Evolutionary conservation across 805 yeast genomes (phyloP), one percentile per base, ranked within the genome.

Genomic region (Saturnispora galanensis): DNA sequence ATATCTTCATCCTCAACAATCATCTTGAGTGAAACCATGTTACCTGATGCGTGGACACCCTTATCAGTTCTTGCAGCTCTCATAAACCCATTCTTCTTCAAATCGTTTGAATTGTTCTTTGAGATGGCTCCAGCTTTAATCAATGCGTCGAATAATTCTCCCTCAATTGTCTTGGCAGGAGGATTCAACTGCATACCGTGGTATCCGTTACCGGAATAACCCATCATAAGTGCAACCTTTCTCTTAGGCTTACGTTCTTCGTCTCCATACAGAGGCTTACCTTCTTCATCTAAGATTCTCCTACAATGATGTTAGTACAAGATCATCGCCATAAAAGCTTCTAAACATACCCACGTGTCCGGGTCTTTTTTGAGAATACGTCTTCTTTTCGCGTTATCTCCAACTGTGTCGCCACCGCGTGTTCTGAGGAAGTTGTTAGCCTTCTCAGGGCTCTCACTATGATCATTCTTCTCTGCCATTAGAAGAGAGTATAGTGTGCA

Each of bases 41-140:
- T 89, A 28, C 97, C 97, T 2, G 96, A 96, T 10, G 97, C 97
- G 64, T 89, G 97, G 18, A 89, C 97, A 49, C 97, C 97, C 63
- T 90, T 90, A 63, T 89, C 97, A 3, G 90, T 83, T 66, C 90
- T 72, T 4, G 90, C 90, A 42, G 89, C 86, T 62, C 93, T 72
- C 85, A 80, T 81, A 58, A 90, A 84, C 0, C 93, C 88, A 44
- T 79, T 76, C 59, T 89, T 89, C 59, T 86, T 88, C 56, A 89
- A 76, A 59, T 90, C 97, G 47, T 79, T 82, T 6, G 95, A 77
- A 62, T 89, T 89, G 55, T 84, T 93, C 47, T 77, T 76, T 1
- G 95, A 83, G 46, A 89, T 76, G 4, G 95, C 96, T 15, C 95
- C 97, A 2, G 95, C 88, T 46, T 74, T 74, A 56, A 86, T 73